phyloP scores from a whole-genome alignment of 2,329 filamentous ascomycete genomes.

The Tolypocladium ophioglossoides region DNA sequence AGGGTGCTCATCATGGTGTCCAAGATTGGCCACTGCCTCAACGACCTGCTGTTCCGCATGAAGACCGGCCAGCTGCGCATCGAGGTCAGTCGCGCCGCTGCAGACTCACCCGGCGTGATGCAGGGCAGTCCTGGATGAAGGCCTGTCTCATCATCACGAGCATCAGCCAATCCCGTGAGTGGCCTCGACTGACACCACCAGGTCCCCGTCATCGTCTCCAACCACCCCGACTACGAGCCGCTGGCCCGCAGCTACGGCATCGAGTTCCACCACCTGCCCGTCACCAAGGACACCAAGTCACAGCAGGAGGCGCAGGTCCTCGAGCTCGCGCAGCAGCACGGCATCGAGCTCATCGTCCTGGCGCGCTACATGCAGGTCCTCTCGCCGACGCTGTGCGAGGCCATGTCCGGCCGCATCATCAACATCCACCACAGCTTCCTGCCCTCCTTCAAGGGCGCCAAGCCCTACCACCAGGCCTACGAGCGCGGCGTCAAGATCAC shows the following conservation, averaged over 20 bases:
- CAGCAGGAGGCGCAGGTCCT: constrained; percentile 64
- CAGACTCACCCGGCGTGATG: no score
- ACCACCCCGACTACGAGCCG: constrained; percentile 63
- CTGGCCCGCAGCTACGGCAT: constrained; percentile 66
- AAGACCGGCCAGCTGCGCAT: constrained; percentile 65
- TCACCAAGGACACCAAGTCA: constrained; percentile 66
- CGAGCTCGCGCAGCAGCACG: constrained; percentile 55
- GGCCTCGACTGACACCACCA: background rate
- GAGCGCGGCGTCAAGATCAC: constrained; percentile 84
- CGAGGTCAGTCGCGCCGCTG: constrained; percentile 27
- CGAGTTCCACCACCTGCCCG: constrained; percentile 70
- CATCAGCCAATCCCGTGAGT: background rate
- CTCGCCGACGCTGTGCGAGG: constrained; percentile 60
- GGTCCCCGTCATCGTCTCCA: constrained; percentile 69
- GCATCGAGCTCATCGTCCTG: constrained; percentile 69
- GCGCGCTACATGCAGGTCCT: constrained; percentile 86
- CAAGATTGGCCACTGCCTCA: constrained; percentile 78
- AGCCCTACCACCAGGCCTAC: constrained; percentile 81
- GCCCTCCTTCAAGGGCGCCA: constrained; percentile 79
- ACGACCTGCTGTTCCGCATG: constrained; percentile 72
- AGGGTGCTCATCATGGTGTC: constrained; percentile 81
- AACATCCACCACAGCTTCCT: constrained; percentile 87
- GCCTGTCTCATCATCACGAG: background rate
- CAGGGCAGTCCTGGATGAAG: no score
- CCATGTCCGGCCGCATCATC: constrained; percentile 80